A percentile compares a stretch with the other conserved stretches of the same genome.
phyloP scores from a whole-genome alignment of 768 basidiomycete genomes.

The Fomitopsis serialis region DNA sequence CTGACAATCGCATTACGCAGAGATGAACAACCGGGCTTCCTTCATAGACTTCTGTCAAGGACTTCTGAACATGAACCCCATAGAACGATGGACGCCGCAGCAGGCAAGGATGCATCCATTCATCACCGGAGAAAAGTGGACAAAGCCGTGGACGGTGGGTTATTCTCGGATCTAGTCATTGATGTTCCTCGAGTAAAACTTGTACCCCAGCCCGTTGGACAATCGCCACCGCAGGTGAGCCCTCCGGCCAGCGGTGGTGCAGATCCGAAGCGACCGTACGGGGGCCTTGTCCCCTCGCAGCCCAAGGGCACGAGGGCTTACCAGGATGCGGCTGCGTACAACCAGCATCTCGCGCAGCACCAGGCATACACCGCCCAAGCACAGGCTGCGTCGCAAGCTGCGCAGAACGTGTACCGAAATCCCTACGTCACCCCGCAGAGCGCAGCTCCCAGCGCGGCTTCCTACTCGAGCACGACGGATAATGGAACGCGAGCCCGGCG shows the following conservation, averaged over 20 bases:
- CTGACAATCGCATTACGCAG: slow-evolving; percentile 33
- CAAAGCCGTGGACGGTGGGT: slow-evolving; percentile 73
- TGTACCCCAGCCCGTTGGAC: slow-evolving; percentile 19
- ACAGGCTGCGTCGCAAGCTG: slow-evolving; percentile 68
- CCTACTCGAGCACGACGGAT: slow-evolving; percentile 25
- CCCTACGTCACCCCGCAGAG: slow-evolving; percentile 62
- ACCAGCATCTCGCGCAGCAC: slow-evolving; percentile 91
- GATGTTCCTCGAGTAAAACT: neutral
- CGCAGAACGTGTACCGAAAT: slow-evolving; percentile 66
- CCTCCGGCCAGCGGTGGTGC: slow-evolving; percentile 22
- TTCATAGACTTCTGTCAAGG: slow-evolving; percentile 99
- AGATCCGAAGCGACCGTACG: slow-evolving; percentile 87
- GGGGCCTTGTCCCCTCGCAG: slow-evolving; percentile 87
- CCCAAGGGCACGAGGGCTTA: slow-evolving; percentile 82
- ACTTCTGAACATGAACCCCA: slow-evolving; percentile 88
- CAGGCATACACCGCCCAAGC: slow-evolving; percentile 89
- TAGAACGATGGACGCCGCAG: slow-evolving; percentile 95
- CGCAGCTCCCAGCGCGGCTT: slow-evolving; percentile 24
- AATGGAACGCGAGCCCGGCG: neutral
- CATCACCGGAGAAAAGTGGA: slow-evolving; percentile 95
- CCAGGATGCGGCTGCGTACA: slow-evolving; percentile 90
- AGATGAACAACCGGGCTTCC: slow-evolving; percentile 87
- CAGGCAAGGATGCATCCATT: slow-evolving; percentile 95
- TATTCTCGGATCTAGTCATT: neutral
- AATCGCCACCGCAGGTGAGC: slow-evolving; percentile 26